A percentile compares a stretch with the other conserved stretches of the same genome.
These are phyloP conservation scores for Triticum aestivum DNA, from an alignment of 176 grass and related monocot genomes.

Conservation along the genomic window DNA sequence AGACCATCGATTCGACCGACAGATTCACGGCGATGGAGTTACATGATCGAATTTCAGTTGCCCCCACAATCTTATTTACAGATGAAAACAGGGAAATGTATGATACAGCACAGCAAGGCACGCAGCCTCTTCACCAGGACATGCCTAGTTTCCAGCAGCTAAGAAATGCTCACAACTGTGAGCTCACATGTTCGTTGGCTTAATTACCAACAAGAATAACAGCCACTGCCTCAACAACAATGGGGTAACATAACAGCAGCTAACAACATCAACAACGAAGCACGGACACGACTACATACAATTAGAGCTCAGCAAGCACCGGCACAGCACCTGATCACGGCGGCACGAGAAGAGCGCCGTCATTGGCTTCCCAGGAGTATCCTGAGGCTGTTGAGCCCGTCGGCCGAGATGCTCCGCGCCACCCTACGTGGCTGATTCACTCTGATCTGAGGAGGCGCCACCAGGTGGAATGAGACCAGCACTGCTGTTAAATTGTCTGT, in stretches of 20 bases:
- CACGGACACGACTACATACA: conserved; percentile 36
- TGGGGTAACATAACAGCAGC: conserved; percentile 10
- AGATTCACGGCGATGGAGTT: too few species aligned
- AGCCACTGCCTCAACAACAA: neutral
- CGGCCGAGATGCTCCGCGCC: conserved; percentile 67
- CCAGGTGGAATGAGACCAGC: conserved; percentile 64
- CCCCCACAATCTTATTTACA: conserved; percentile 31
- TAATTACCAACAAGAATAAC: conserved; percentile 56
- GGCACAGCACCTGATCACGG: neutral
- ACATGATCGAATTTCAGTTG: too few species aligned
- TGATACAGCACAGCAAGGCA: neutral
- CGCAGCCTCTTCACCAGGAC: neutral
- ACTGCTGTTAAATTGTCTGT: conserved; percentile 64
- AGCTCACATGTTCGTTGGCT: conserved; percentile 38
- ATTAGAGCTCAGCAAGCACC: conserved; percentile 18
- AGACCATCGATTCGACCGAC: too few species aligned
- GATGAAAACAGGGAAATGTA: neutral
- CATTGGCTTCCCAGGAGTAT: conserved; percentile 47
- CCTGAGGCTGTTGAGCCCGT: conserved; percentile 70
- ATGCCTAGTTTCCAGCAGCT: conserved; percentile 6
- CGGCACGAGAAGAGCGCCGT: neutral
- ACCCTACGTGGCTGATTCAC: conserved; percentile 30
- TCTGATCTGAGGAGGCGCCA: conserved; percentile 40
- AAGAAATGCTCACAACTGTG: conserved; percentile 14
- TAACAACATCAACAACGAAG: neutral